Conservation (phyloP, 2,329 filamentous ascomycete genomes). For the Neofusicoccum parvum region DNA sequence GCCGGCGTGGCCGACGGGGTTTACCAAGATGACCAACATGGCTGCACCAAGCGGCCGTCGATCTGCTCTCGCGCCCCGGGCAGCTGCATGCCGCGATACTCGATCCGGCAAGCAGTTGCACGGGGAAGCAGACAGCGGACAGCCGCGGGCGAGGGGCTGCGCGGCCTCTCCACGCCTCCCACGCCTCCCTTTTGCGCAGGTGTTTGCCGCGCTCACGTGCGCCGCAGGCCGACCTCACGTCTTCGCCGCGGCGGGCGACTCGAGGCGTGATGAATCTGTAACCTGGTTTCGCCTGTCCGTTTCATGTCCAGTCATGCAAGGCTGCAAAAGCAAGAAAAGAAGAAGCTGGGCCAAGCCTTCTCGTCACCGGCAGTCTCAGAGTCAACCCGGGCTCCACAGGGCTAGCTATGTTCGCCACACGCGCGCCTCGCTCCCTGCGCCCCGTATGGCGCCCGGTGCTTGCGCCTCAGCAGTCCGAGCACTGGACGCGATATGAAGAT, state of each 20-base stretch:
- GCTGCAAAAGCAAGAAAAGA: slow-evolving; percentile 14
- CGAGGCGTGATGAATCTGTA: slow-evolving; percentile 16
- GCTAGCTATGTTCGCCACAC: slow-evolving; percentile 13
- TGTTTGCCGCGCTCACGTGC: neutral
- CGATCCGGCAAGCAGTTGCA: slow-evolving; percentile 3
- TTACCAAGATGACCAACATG: neutral
- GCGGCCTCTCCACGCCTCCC: slow-evolving; percentile 1
- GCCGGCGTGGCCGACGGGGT: neutral
- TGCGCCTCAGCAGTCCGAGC: slow-evolving; percentile 3
- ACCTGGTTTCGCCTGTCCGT: slow-evolving; percentile 17
- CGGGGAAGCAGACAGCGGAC: neutral
- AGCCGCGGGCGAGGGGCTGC: slow-evolving; percentile 13
- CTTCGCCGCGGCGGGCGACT: neutral
- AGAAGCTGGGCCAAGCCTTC: slow-evolving; percentile 12
- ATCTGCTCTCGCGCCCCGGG: slow-evolving; percentile 7
- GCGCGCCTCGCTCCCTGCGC: slow-evolving; percentile 12
- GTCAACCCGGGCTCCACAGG: slow-evolving; percentile 8
- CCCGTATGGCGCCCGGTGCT: slow-evolving; percentile 11
- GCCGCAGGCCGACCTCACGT: neutral
- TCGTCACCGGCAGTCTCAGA: slow-evolving; percentile 19
- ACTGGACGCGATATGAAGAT: slow-evolving; percentile 10
- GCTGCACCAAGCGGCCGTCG: neutral
- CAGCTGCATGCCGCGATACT: slow-evolving; percentile 12
- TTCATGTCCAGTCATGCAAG: slow-evolving; percentile 19
- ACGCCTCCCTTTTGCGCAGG: neutral